Evolutionary conservation across 1,284 basidiomycete species (phyloP).

Genomic region (Tilletia walkeri): DNA sequence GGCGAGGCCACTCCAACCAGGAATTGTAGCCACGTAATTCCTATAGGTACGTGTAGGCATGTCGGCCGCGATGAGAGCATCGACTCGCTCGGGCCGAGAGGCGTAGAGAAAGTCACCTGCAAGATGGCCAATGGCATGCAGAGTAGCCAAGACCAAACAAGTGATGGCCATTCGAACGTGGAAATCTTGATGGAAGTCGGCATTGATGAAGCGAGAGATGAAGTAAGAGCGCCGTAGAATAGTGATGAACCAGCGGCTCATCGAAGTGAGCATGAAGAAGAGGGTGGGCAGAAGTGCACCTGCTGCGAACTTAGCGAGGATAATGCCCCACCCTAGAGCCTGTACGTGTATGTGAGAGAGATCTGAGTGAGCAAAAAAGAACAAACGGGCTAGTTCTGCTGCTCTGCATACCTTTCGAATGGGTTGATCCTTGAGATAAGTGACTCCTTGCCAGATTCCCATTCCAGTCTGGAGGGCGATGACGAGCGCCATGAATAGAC

Average conservation of each 20-base stretch:
- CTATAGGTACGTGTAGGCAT: not conserved
- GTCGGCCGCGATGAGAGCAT: not conserved
- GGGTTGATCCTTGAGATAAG: slow-evolving; percentile 5
- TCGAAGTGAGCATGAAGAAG: slow-evolving; percentile 22
- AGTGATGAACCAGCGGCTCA: slow-evolving; percentile 11
- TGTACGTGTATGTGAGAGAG: not conserved
- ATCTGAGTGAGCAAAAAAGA: not conserved
- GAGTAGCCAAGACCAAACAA: slow-evolving; percentile 9
- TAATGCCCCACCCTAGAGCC: slow-evolving; percentile 24
- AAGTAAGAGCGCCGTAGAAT: not conserved
- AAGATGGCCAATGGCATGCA: slow-evolving; percentile 20
- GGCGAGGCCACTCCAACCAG: slow-evolving; percentile 18
- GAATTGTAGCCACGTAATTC: slow-evolving; percentile 14
- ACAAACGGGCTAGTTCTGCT: no score
- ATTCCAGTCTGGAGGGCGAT: slow-evolving; percentile 13
- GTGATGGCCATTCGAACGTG: slow-evolving; percentile 12
- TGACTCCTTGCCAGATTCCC: slow-evolving; percentile 23
- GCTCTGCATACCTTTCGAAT: not conserved
- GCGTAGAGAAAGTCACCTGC: slow-evolving; percentile 20
- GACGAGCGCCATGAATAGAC: slow-evolving; percentile 21
- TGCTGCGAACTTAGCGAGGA: slow-evolving; percentile 21
- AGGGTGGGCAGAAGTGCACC: slow-evolving; percentile 25
- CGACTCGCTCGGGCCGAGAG: slow-evolving; percentile 6
- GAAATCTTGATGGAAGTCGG: slow-evolving; percentile 6
- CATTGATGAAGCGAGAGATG: slow-evolving; percentile 8